Conservation (phyloP, 1,139 yeast genomes). For the Spathaspora sp. region DNA sequence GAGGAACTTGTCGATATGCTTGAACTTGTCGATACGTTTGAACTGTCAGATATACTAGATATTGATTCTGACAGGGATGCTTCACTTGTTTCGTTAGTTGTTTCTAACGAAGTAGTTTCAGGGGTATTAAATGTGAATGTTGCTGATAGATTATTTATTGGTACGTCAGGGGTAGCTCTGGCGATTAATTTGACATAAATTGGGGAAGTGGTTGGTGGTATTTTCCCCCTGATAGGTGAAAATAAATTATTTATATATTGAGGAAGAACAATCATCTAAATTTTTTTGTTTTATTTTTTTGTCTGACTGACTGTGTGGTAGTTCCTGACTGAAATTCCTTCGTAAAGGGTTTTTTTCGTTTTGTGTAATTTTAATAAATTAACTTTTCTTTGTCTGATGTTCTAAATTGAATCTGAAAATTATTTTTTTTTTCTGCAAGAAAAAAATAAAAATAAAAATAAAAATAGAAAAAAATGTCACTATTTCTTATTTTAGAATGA, state of each 20-base stretch:
- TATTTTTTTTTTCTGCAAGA: not conserved
- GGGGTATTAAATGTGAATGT: constrained; percentile 7
- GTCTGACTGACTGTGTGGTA: not conserved
- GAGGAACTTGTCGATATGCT: not conserved
- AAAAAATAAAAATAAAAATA: no score
- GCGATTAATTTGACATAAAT: constrained; percentile 8
- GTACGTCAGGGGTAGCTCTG: not conserved
- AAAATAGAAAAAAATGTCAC: no score
- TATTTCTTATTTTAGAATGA: not conserved
- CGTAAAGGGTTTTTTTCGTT: not conserved
- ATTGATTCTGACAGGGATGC: constrained; percentile 1
- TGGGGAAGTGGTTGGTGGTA: constrained; percentile 20
- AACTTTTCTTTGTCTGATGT: not conserved
- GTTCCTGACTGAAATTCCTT: not conserved
- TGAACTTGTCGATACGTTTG: constrained; percentile 3
- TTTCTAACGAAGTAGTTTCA: constrained; percentile 3
- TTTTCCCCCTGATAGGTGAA: constrained; percentile 14
- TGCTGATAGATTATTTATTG: constrained; percentile 7
- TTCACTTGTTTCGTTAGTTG: constrained; percentile 3
- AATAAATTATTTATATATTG: constrained; percentile 10
- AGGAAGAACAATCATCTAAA: constrained; percentile 8
- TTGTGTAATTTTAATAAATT: constrained; percentile 1
- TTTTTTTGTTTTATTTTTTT: not conserved
- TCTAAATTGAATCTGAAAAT: not conserved
- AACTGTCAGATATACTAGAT: not conserved